These are phyloP conservation scores for Periconia sp. DNA, from an alignment of 2,329 filamentous ascomycete species.

Conservation along the genomic window DNA sequence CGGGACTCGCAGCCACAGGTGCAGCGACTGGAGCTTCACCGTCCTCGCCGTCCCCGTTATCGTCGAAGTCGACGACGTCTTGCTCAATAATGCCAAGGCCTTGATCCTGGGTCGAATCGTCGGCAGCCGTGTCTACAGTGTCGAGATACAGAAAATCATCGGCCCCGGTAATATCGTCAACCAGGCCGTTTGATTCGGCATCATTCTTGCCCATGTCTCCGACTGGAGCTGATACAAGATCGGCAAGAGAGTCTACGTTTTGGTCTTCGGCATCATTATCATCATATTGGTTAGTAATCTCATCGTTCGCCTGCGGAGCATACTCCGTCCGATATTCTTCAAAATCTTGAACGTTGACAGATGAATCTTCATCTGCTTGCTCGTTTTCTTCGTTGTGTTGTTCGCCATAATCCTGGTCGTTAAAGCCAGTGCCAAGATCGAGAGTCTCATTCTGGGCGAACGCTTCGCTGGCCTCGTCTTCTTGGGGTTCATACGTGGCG, in stretches of 20 bases:
- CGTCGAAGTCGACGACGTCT: slow-evolving; percentile 19
- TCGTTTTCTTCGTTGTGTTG: slow-evolving; percentile 25
- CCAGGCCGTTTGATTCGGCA: slow-evolving; percentile 12
- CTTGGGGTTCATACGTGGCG: slow-evolving; percentile 5
- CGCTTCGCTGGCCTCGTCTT: slow-evolving; percentile 3
- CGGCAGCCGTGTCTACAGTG: slow-evolving; percentile 10
- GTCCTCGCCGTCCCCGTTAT: slow-evolving; percentile 32
- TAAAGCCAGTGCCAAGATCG: slow-evolving; percentile 3
- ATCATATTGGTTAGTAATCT: slow-evolving; percentile 31
- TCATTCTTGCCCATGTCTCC: slow-evolving; percentile 11
- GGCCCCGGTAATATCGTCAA: slow-evolving; percentile 15
- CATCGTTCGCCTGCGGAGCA: slow-evolving; percentile 17
- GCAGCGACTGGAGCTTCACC: slow-evolving; percentile 28
- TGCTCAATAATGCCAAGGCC: slow-evolving; percentile 13
- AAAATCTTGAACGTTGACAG: slow-evolving; percentile 17
- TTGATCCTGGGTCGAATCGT: not conserved
- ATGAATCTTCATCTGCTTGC: slow-evolving; percentile 17
- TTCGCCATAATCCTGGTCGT: slow-evolving; percentile 11
- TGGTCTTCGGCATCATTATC: slow-evolving; percentile 28
- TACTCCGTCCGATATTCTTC: slow-evolving; percentile 19
- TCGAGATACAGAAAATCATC: slow-evolving; percentile 29
- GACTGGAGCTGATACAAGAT: slow-evolving; percentile 18
- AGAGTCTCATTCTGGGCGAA: slow-evolving; percentile 3
- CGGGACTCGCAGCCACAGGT: slow-evolving; percentile 35
- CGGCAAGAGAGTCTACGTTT: slow-evolving; percentile 17